Conservation (phyloP, 306 rosid species). For the Prunus mira region DNA sequence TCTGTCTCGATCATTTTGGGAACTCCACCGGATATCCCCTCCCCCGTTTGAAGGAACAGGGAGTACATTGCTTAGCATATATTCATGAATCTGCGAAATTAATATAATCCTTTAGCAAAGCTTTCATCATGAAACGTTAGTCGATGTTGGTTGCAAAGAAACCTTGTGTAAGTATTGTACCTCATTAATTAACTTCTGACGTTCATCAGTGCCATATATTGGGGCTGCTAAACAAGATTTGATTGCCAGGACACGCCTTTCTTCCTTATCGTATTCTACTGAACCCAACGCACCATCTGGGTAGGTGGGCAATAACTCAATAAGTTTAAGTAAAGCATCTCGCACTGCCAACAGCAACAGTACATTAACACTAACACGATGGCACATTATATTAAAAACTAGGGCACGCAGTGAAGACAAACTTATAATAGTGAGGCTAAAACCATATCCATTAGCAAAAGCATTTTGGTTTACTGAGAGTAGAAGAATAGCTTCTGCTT, state of each 20-base stretch:
- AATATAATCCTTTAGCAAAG: not conserved
- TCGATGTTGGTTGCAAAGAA: not conserved
- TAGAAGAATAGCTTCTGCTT: too few species aligned
- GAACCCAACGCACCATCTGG: constrained; percentile 94
- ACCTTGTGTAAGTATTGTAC: constrained; percentile 10
- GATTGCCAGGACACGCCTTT: too few species aligned
- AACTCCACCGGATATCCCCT: constrained; percentile 28
- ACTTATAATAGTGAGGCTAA: not conserved
- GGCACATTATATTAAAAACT: too few species aligned
- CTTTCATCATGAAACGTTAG: not conserved
- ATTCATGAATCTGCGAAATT: constrained; percentile 67
- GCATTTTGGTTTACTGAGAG: too few species aligned
- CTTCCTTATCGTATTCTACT: constrained; percentile 67
- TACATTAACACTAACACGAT: too few species aligned
- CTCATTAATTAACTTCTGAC: constrained; percentile 74
- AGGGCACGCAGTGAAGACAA: too few species aligned
- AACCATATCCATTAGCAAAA: too few species aligned
- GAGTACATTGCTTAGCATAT: constrained; percentile 57
- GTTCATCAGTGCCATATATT: constrained; percentile 40
- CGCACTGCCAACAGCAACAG: constrained; percentile 55
- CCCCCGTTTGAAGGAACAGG: constrained; percentile 34
- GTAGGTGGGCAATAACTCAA: constrained; percentile 90
- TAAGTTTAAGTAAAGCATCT: constrained; percentile 74
- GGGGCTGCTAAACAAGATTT: too few species aligned
- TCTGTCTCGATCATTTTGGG: constrained; percentile 30